Conservation (phyloP, 2,329 filamentous ascomycete genomes). For the Penicillium olsonii region DNA sequence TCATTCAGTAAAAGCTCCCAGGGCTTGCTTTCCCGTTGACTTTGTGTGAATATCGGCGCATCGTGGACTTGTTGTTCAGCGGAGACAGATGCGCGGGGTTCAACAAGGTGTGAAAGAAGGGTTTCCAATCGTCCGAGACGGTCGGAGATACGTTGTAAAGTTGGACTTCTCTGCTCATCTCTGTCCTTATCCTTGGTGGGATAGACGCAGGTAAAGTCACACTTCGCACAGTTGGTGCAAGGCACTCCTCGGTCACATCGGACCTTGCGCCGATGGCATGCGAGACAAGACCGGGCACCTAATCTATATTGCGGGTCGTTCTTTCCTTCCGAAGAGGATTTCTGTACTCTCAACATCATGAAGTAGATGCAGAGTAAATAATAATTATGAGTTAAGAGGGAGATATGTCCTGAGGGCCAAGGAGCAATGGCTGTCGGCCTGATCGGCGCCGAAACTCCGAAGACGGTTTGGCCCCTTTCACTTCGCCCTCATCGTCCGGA, state of each 20-base stretch:
- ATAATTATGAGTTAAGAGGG: background rate
- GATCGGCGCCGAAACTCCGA: no score
- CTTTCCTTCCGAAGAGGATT: background rate
- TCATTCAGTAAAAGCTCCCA: conserved; percentile 12
- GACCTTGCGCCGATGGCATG: conserved; percentile 30
- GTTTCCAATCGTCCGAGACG: conserved; percentile 13
- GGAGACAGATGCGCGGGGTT: background rate
- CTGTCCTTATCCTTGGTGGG: conserved; percentile 15
- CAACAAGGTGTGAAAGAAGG: conserved; percentile 9
- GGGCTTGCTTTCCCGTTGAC: background rate
- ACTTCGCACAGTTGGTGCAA: conserved; percentile 26
- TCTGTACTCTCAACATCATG: background rate
- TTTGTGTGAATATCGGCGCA: no score
- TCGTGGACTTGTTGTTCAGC: background rate
- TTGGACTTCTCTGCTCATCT: conserved; percentile 9
- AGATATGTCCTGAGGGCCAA: background rate
- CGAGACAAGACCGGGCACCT: conserved; percentile 18
- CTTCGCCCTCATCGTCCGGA: no score
- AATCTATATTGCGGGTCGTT: background rate
- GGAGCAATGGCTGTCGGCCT: no score
- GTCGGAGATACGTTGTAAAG: conserved; percentile 17
- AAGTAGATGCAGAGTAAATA: background rate
- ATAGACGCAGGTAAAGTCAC: conserved; percentile 14
- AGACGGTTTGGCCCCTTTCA: no score
- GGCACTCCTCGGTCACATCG: conserved; percentile 30